A percentile compares a stretch with the other conserved stretches of the same genome.
These are phyloP conservation scores for Fimicolochytrium jonesii DNA, from an alignment of 192 early-diverging fungal genomes.

Conservation along the genomic window DNA sequence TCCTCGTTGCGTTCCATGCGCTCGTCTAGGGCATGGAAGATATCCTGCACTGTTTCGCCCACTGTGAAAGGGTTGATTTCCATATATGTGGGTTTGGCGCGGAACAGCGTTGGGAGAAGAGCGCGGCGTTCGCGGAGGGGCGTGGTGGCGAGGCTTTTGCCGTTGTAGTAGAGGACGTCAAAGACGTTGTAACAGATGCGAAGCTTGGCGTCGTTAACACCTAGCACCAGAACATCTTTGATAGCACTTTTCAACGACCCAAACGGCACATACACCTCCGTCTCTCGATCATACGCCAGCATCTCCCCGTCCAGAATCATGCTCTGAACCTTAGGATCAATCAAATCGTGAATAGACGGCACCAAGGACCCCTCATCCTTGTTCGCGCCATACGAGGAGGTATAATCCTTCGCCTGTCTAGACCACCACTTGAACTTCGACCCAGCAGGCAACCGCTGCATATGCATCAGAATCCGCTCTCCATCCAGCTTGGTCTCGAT, in stretches of 20 bases:
- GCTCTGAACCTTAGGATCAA: constrained; percentile 48
- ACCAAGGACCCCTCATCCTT: constrained; percentile 53
- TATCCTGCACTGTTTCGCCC: constrained; percentile 51
- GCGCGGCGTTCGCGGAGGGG: constrained; percentile 51
- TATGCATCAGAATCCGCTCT: constrained; percentile 70
- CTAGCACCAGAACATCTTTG: neutral
- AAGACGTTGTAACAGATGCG: constrained; percentile 61
- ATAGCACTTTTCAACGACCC: constrained; percentile 59
- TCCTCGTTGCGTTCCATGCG: constrained; percentile 48
- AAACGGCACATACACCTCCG: constrained; percentile 59
- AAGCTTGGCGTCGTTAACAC: constrained; percentile 10
- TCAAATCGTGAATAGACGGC: constrained; percentile 47
- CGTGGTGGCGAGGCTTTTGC: constrained; percentile 52
- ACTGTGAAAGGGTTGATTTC: constrained; percentile 51
- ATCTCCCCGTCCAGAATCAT: constrained; percentile 81
- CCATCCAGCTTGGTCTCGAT: constrained; percentile 84
- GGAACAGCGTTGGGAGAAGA: constrained; percentile 48
- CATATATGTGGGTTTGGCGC: constrained; percentile 48
- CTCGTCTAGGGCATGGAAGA: constrained; percentile 55
- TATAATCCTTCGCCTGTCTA: constrained; percentile 70
- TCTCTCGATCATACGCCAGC: constrained; percentile 65
- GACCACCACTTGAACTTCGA: constrained; percentile 55
- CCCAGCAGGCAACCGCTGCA: constrained; percentile 43
- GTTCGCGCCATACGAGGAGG: constrained; percentile 59
- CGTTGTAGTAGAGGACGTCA: constrained; percentile 70